Conservation (phyloP, 352 stramenopile genomes). For the Phytophthora pistaciae region DNA sequence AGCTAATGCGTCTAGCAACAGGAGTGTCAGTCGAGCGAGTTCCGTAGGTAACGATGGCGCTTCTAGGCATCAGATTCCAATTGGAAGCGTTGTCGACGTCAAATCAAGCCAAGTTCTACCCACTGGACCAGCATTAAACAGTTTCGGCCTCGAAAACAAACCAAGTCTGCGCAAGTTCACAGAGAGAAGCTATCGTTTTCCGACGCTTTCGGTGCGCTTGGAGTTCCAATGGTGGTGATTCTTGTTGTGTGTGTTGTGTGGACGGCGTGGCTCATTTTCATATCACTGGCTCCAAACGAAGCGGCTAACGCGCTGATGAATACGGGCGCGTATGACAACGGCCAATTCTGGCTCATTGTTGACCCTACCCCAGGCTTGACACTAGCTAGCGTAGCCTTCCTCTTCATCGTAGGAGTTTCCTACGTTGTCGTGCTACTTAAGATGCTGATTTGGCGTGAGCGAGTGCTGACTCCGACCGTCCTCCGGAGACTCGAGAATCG, state of each 20-base stretch:
- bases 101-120: background rate
- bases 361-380: constrained; percentile 11
- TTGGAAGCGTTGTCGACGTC: background rate
- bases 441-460: constrained; percentile 24
- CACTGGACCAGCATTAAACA: background rate
- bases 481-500: background rate
- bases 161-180: background rate
- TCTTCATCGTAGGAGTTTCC: constrained; percentile 7
- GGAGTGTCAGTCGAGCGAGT: background rate
- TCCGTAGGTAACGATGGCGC: background rate
- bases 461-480: no score
- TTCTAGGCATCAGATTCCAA: background rate
- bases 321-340: constrained; percentile 30
- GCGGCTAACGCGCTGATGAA: constrained; percentile 36
- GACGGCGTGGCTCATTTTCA: constrained; percentile 28
- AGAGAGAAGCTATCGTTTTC: background rate
- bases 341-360: constrained; percentile 36
- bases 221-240: constrained; percentile 7
- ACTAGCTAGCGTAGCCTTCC: background rate
- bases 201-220: background rate
- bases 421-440: constrained; percentile 25
- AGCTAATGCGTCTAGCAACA: background rate
- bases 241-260: constrained; percentile 19
- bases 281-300: constrained; percentile 22
- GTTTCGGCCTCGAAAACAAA: background rate